Evolutionary conservation across 495 filamentous ascomycete genomes (phyloP).

Genomic region (Hypoxylon lienhwacheense): DNA sequence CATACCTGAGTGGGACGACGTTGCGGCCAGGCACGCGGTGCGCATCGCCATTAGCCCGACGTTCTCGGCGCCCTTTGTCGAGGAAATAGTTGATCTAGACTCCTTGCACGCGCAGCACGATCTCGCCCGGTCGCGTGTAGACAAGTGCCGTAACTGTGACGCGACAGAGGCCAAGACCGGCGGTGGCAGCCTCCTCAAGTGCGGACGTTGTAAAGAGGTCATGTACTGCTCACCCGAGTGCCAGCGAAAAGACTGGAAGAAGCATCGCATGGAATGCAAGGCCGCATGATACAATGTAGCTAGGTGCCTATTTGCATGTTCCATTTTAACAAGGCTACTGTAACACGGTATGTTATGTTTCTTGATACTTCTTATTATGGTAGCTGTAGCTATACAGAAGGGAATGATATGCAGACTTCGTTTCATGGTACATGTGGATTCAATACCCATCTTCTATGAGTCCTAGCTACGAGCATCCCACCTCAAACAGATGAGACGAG

Average conservation of each 20-base stretch:
- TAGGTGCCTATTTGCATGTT: not conserved
- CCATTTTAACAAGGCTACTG: too few species aligned
- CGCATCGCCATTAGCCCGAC: slow-evolving; percentile 44
- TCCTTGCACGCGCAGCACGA: slow-evolving; percentile 1
- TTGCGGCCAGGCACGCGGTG: slow-evolving; percentile 27
- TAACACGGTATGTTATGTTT: too few species aligned
- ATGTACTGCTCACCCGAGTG: slow-evolving; percentile 43
- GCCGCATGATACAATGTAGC: slow-evolving; percentile 1
- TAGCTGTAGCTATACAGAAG: too few species aligned
- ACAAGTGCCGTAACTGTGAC: slow-evolving; percentile 37
- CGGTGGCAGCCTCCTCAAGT: slow-evolving; percentile 33
- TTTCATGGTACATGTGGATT: too few species aligned
- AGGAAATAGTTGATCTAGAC: slow-evolving; percentile 32
- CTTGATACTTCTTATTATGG: too few species aligned
- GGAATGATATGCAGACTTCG: too few species aligned
- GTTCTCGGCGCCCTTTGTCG: slow-evolving; percentile 38
- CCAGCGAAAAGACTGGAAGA: slow-evolving; percentile 46
- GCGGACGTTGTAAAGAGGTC: slow-evolving; percentile 34
- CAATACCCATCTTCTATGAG: too few species aligned
- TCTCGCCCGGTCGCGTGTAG: not conserved
- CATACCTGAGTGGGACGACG: slow-evolving; percentile 40
- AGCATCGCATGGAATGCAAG: slow-evolving; percentile 40
- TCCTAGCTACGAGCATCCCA: too few species aligned
- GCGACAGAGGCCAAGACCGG: slow-evolving; percentile 25
- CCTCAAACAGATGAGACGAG: too few species aligned